A percentile compares a stretch with the other conserved stretches of the same genome.
These are phyloP conservation scores for Xylariomycetidae sp. DNA, from an alignment of 2,329 filamentous ascomycete genomes.

Conservation along the genomic window DNA sequence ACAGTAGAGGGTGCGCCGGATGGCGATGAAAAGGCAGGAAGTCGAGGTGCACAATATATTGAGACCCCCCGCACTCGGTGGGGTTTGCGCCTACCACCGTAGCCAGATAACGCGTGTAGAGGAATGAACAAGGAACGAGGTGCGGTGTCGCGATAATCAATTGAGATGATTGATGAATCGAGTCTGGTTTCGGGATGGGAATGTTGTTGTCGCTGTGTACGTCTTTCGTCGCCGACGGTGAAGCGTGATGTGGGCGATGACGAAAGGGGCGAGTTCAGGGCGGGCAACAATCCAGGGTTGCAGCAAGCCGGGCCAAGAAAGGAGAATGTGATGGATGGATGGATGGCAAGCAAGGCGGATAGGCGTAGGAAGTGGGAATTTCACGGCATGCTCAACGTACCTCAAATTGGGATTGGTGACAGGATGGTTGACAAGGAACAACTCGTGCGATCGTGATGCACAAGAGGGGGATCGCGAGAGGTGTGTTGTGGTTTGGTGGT, in stretches of 20 bases:
- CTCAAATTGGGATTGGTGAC: too few relatives aligned
- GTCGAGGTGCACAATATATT: conserved; percentile 18
- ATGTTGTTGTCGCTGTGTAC: conserved; percentile 16
- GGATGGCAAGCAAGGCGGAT: conserved; percentile 3
- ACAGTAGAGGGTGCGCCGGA: too few relatives aligned
- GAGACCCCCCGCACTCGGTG: conserved; percentile 27
- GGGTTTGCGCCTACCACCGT: conserved; percentile 31
- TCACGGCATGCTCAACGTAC: too few relatives aligned
- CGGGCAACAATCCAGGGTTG: conserved; percentile 26
- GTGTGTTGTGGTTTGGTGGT: background rate
- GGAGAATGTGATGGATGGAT: conserved; percentile 4
- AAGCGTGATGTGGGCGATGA: conserved; percentile 26
- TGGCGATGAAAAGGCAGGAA: conserved; percentile 8
- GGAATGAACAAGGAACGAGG: conserved; percentile 11
- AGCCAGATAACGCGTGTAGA: conserved; percentile 20
- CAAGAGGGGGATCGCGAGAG: too few relatives aligned
- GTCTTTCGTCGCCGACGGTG: too few relatives aligned
- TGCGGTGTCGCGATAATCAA: conserved; percentile 20
- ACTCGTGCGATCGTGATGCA: too few relatives aligned
- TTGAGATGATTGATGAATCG: conserved; percentile 19
- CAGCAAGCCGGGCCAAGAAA: conserved; percentile 19
- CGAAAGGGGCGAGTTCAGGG: conserved; percentile 26
- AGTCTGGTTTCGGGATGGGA: conserved; percentile 14
- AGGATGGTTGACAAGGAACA: too few relatives aligned
- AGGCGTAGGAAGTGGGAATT: conserved; percentile 1